Conservation (phyloP, 169 alveolate species). For the Eimeria necatrix region DNA sequence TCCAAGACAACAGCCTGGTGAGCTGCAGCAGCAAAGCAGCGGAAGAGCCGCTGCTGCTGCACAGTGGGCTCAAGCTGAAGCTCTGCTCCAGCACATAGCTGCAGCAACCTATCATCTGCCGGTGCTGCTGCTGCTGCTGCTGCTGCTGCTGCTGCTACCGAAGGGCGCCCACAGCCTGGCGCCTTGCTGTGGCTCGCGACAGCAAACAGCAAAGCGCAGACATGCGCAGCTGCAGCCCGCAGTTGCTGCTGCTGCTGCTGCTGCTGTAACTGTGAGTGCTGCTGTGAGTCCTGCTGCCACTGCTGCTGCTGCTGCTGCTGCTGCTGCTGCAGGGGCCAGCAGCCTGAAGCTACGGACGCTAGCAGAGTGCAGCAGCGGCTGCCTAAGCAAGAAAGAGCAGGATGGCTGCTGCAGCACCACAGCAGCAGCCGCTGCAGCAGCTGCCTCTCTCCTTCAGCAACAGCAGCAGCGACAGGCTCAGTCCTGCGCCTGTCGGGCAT, state of each 20-base stretch:
- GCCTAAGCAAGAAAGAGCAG: background rate
- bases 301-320: conserved; percentile 4
- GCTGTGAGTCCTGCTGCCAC: no score
- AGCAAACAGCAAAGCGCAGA: conserved; percentile 47
- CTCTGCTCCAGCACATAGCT: background rate
- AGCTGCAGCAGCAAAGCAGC: conserved; percentile 58
- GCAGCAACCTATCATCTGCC: conserved; percentile 13
- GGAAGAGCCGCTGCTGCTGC: conserved; percentile 58
- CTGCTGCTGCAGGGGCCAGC: background rate
- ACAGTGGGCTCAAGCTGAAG: conserved; percentile 12
- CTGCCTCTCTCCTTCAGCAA: conserved; percentile 38
- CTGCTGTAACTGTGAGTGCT: no score
- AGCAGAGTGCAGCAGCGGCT: background rate
- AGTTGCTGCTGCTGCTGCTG: conserved; percentile 43
- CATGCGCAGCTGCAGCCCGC: conserved; percentile 23
- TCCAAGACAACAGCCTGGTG: background rate
- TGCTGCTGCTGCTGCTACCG: background rate
- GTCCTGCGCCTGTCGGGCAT: background rate
- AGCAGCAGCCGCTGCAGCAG: conserved; percentile 40
- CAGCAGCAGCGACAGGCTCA: background rate
- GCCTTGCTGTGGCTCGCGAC: conserved; percentile 20
- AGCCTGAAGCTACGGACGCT: background rate
- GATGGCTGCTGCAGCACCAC: conserved; percentile 37
- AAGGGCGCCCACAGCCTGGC: conserved; percentile 4
- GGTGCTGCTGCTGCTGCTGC: background rate